Conservation (phyloP, 1,284 basidiomycete species). For the Sporisorium reilianum region DNA sequence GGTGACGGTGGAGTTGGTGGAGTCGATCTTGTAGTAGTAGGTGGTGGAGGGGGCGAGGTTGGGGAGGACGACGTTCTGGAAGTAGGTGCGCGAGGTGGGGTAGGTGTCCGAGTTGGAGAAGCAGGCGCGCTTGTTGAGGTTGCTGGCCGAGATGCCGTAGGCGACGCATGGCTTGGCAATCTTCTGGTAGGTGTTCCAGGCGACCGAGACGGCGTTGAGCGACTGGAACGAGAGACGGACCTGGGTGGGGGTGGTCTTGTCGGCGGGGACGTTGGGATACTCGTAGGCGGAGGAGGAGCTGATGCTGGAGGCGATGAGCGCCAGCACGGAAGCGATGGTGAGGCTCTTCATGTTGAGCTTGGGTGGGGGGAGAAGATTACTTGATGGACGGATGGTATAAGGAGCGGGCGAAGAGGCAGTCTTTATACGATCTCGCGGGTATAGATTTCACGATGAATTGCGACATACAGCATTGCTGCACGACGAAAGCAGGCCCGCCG, state of each 20-base stretch:
- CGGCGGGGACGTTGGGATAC: conserved; percentile 36
- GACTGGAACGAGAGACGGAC: conserved; percentile 39
- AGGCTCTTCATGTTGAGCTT: conserved; percentile 18
- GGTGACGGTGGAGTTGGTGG: conserved; percentile 33
- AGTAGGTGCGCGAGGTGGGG: conserved; percentile 53
- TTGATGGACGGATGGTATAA: too few species aligned
- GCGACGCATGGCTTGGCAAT: conserved; percentile 37
- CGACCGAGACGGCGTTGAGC: conserved; percentile 50
- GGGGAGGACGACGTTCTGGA: conserved; percentile 46
- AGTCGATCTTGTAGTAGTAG: conserved; percentile 58
- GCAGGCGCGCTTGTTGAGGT: conserved; percentile 26
- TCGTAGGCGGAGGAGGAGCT: conserved; percentile 17
- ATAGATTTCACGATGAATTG: not conserved
- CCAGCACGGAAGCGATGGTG: conserved; percentile 16
- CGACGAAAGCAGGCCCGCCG: too few species aligned
- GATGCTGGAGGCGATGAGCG: conserved; percentile 13
- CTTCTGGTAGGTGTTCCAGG: conserved; percentile 56
- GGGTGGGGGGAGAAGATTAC: not conserved
- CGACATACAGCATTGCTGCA: too few species aligned
- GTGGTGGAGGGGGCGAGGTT: conserved; percentile 42
- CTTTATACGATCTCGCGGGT: conserved; percentile 6
- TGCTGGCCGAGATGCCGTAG: conserved; percentile 32
- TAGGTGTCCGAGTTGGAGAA: conserved; percentile 50
- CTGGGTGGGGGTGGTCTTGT: conserved; percentile 55
- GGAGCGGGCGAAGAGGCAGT: not conserved